A percentile compares a stretch with the other conserved stretches of the same genome.
Evolutionary conservation across 2,329 filamentous ascomycete genomes (phyloP).

Genomic region (Neurospora sp.): DNA sequence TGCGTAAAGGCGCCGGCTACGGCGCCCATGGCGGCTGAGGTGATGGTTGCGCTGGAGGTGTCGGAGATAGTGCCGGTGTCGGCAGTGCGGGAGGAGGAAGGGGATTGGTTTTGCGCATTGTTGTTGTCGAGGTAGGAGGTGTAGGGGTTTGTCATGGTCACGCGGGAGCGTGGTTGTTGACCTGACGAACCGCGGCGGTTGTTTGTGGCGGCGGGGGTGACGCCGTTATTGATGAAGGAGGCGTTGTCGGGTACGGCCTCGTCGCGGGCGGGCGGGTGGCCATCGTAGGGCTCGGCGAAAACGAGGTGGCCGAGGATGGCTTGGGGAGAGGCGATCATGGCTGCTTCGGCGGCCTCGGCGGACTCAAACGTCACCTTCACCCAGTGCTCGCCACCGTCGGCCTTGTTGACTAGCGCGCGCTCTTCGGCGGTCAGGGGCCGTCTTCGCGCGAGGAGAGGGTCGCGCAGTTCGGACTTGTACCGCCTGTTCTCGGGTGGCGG

Average conservation of each 20-base stretch:
- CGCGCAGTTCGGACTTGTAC: slow-evolving; percentile 65
- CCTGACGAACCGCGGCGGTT: slow-evolving; percentile 4
- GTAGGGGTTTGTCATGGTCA: slow-evolving; percentile 7
- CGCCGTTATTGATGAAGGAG: slow-evolving; percentile 26
- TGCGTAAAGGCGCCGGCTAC: slow-evolving; percentile 1
- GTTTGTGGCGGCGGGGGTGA: slow-evolving; percentile 23
- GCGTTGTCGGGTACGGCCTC: slow-evolving; percentile 46
- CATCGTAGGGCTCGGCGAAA: slow-evolving; percentile 60
- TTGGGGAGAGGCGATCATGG: slow-evolving; percentile 61
- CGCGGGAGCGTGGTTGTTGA: slow-evolving; percentile 9
- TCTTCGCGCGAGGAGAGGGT: slow-evolving; percentile 58
- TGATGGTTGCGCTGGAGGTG: slow-evolving; percentile 37
- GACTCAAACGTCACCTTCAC: slow-evolving; percentile 79
- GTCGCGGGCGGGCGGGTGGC: slow-evolving; percentile 53
- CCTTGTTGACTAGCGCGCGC: slow-evolving; percentile 67
- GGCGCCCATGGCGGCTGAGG: slow-evolving; percentile 16
- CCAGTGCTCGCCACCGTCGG: slow-evolving; percentile 82
- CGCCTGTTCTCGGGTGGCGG: slow-evolving; percentile 61
- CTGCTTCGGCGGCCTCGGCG: slow-evolving; percentile 58
- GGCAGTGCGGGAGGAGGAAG: slow-evolving; percentile 44
- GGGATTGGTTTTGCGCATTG: slow-evolving; percentile 26
- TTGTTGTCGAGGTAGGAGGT: neutral
- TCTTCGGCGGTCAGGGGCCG: slow-evolving; percentile 60
- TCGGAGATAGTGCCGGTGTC: slow-evolving; percentile 44
- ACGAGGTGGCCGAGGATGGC: slow-evolving; percentile 60